These are phyloP conservation scores for Stephanodiscus triporus DNA, from an alignment of 108 stramenopile genomes.

Conservation along the genomic window DNA sequence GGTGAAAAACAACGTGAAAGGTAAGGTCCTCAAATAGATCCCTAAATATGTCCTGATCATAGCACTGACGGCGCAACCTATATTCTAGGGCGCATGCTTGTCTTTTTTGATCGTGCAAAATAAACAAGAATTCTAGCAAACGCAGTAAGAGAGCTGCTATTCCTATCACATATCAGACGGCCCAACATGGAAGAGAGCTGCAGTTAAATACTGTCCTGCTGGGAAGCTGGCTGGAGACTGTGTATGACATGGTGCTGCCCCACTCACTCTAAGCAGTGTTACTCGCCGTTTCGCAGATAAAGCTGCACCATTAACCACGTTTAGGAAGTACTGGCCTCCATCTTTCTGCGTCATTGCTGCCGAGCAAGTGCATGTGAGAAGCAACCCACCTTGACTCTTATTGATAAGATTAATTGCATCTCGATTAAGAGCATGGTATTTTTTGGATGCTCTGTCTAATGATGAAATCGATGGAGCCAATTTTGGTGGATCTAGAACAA, in stretches of 20 bases:
- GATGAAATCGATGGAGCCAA: conserved; percentile 80
- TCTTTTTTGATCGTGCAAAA: conserved; percentile 7
- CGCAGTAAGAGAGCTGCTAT: too few species aligned
- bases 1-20: too few species aligned
- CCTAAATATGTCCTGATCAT: too few species aligned
- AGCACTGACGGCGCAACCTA: too few species aligned
- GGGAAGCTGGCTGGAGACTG: conserved; percentile 78
- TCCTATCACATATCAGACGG: conserved; percentile 26
- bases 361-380: conserved; percentile 94
- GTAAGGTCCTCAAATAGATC: too few species aligned
- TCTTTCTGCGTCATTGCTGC: conserved; percentile 94
- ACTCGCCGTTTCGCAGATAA: conserved; percentile 67
- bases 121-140: neutral
- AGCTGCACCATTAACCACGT: conserved; percentile 76
- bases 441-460: conserved; percentile 74
- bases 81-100: too few species aligned
- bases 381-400: conserved; percentile 73
- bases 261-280: conserved; percentile 65
- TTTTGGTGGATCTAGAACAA: conserved; percentile 95
- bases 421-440: conserved; percentile 90
- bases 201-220: conserved; percentile 81
- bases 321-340: conserved; percentile 82
- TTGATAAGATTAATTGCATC: conserved; percentile 85
- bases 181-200: conserved; percentile 75
- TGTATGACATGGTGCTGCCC: conserved; percentile 85